Conservation (phyloP, 768 basidiomycete genomes). For the Scleroderma bovista region DNA sequence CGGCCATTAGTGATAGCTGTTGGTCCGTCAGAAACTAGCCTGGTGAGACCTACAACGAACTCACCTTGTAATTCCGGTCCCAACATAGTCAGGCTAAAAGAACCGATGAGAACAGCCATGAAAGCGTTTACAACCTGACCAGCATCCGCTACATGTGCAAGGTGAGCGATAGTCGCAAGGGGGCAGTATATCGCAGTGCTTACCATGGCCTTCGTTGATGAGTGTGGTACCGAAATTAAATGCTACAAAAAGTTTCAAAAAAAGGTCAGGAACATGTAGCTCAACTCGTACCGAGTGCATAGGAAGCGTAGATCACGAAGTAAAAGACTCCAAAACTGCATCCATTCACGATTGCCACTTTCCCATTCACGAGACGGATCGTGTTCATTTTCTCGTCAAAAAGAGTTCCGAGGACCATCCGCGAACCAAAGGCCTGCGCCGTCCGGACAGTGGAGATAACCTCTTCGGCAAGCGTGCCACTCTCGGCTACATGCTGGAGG, state of each 20-base stretch:
- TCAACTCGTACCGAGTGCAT: conserved; percentile 53
- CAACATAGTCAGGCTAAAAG: conserved; percentile 79
- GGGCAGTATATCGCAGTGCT: background rate
- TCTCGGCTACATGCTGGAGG: conserved; percentile 69
- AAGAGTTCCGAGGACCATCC: conserved; percentile 50
- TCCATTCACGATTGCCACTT: conserved; percentile 55
- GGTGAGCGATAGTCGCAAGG: background rate
- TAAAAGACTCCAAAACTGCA: conserved; percentile 68
- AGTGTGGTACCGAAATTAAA: conserved; percentile 90
- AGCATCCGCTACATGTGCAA: conserved; percentile 42
- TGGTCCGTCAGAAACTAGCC: background rate
- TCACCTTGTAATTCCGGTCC: conserved; percentile 84
- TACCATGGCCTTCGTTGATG: conserved; percentile 54
- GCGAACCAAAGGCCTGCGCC: conserved; percentile 87
- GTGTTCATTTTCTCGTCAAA: conserved; percentile 61
- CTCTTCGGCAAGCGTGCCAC: conserved; percentile 85
- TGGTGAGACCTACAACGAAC: conserved; percentile 1
- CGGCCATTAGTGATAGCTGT: conserved; percentile 73
- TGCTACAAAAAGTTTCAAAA: conserved; percentile 37
- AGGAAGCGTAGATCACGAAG: conserved; percentile 74
- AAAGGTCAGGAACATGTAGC: background rate
- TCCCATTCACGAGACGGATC: conserved; percentile 49
- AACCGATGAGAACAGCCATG: conserved; percentile 80
- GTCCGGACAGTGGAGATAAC: conserved; percentile 88
- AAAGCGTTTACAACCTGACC: conserved; percentile 85